Evolutionary conservation across 495 filamentous ascomycete genomes (phyloP), one percentile per base, ranked within the genome.

Genomic region (Aspergillus haitiensis): DNA sequence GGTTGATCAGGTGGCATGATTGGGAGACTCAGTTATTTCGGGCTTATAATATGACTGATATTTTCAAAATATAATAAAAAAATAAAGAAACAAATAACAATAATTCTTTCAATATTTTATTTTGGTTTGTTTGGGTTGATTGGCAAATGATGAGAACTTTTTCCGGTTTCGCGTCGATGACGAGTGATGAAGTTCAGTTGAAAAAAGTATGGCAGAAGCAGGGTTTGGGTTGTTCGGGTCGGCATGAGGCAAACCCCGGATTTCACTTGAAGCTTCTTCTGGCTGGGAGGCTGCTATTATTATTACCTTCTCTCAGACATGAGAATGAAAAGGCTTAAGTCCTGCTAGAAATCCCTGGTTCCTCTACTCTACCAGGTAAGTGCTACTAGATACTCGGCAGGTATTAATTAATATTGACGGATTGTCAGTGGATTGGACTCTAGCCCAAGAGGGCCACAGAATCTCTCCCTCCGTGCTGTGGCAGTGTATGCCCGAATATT

Each of bases 1-100:
- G 82, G 72, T 55, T 81, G 46, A 13, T 83, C 21, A 73, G 80
- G 37, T 61, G 64, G 47, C 59, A 57, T 61, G 62, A 18, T 51
- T 42, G 55, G 40, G 21, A 27, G 21, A 27, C 21, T 27, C 21
- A 45, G 10, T 8, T 48, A 11, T 27, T 52, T 7, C 64, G 21
- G 21, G 21, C 1, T 27, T 27, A 27, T 27, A 27, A 27, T 27
- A 27, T n/a, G n/a, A n/a, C n/a, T n/a, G n/a, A n/a, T n/a, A n/a
- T n/a, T n/a, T n/a, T n/a, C n/a, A n/a, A n/a, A n/a, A n/a, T n/a
- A n/a, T n/a, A n/a, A n/a, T n/a, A n/a, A n/a, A n/a, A n/a, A n/a
- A n/a, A 12, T 34, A 16, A 16, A 52, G 35, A 39, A 27, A 27
- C 21, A 27, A 27, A 40, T n/a, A 16, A 59, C 15, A 55, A 11